Conservation (phyloP, 192 early-diverging fungal genomes). For the Backusella liffmaniae region DNA sequence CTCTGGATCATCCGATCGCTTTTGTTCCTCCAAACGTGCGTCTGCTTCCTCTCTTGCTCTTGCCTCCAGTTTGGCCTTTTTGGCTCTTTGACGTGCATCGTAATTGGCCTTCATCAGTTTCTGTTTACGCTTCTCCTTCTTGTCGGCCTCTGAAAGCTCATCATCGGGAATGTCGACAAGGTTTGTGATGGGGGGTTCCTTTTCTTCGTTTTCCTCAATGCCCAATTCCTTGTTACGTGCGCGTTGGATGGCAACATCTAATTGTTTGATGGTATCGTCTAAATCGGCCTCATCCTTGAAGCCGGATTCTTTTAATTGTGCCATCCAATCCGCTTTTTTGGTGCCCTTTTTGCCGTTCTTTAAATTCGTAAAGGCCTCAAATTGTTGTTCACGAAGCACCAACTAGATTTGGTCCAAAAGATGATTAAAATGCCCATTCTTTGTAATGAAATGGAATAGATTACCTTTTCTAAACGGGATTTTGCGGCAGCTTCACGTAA, state of each 20-base stretch:
- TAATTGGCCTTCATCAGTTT: constrained; percentile 72
- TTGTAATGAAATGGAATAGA: neutral
- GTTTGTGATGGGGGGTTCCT: constrained; percentile 71
- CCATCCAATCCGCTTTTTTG: constrained; percentile 52
- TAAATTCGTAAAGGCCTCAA: constrained; percentile 55
- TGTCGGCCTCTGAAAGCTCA: constrained; percentile 72
- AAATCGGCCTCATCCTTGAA: constrained; percentile 72
- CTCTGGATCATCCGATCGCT: constrained; percentile 60
- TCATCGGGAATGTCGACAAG: constrained; percentile 80
- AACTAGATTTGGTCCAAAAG: constrained; percentile 33
- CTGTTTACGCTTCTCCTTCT: constrained; percentile 85
- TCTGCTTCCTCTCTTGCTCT: constrained; percentile 57
- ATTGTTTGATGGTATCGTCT: constrained; percentile 68
- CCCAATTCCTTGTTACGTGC: constrained; percentile 82
- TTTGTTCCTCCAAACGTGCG: constrained; percentile 70
- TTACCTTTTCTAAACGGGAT: constrained; percentile 78
- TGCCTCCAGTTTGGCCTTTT: constrained; percentile 73
- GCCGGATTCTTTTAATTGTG: constrained; percentile 58
- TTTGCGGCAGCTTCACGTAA: constrained; percentile 82
- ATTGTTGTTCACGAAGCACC: constrained; percentile 64
- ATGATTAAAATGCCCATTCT: neutral
- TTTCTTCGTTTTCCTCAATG: constrained; percentile 71
- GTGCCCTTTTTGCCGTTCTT: constrained; percentile 39
- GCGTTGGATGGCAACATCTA: constrained; percentile 63
- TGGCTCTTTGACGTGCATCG: constrained; percentile 73